These are phyloP conservation scores for Nissolia schottii DNA, from an alignment of 306 rosid genomes.

Conservation along the genomic window DNA sequence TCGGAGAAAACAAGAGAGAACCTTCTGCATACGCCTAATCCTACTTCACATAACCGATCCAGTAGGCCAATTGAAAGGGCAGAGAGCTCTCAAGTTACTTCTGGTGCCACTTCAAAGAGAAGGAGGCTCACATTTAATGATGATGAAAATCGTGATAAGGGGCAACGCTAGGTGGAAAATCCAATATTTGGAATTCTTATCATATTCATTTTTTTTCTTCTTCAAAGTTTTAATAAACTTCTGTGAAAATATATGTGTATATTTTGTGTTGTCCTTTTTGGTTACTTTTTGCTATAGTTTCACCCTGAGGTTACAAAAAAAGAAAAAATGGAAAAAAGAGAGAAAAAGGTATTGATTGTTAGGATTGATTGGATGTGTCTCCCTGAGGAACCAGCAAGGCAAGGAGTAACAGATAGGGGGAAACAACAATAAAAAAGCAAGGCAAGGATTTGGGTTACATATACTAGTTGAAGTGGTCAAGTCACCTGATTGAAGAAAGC, in stretches of 20 bases:
- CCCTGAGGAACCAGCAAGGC: slow-evolving; percentile 22
- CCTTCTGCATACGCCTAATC: slow-evolving; percentile 27
- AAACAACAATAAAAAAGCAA: slow-evolving; percentile 28
- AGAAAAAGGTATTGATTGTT: slow-evolving; percentile 28
- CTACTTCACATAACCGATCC: slow-evolving; percentile 21
- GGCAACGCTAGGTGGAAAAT: slow-evolving; percentile 29
- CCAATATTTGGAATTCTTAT: neutral
- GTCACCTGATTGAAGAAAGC: slow-evolving; percentile 29
- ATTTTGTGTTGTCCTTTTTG: slow-evolving; percentile 15
- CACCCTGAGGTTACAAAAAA: neutral
- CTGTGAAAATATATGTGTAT: too few species aligned
- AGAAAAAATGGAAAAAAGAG: neutral
- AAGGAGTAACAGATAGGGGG: slow-evolving; percentile 9
- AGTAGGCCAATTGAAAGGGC: slow-evolving; percentile 22
- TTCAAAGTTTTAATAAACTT: slow-evolving; percentile 8
- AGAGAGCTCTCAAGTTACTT: slow-evolving; percentile 40
- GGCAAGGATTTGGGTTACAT: slow-evolving; percentile 26
- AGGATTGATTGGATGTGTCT: slow-evolving; percentile 27
- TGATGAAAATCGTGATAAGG: slow-evolving; percentile 36
- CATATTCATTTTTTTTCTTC: neutral
- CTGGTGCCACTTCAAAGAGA: slow-evolving; percentile 44
- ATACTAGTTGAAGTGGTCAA: slow-evolving; percentile 31
- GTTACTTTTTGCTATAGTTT: slow-evolving; percentile 17
- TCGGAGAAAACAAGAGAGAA: slow-evolving; percentile 30
- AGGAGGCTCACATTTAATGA: slow-evolving; percentile 48